Conservation (phyloP, 345 rosid genomes). For the Xanthoceras sorbifolium region DNA sequence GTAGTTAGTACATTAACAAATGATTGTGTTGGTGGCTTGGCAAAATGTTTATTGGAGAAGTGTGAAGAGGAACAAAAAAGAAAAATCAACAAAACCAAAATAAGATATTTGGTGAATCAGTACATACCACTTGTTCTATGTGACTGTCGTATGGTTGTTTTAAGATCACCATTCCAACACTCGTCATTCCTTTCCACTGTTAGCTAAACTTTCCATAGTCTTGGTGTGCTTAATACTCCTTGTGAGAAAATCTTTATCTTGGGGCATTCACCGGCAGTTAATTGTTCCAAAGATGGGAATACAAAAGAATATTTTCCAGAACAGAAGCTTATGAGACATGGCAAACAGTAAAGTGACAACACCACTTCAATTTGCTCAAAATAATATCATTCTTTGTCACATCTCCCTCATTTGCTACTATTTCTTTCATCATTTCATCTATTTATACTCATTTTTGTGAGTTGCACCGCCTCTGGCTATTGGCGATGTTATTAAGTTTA, state of each 20-base stretch:
- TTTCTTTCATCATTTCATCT: not conserved
- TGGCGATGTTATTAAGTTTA: not conserved
- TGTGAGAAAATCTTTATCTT: not conserved
- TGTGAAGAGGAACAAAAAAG: too few relatives aligned
- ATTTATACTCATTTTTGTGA: not conserved
- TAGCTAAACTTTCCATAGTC: not conserved
- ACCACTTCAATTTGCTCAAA: slow-evolving; percentile 7
- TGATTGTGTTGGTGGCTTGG: too few relatives aligned
- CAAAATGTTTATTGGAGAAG: too few relatives aligned
- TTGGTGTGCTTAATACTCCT: not conserved
- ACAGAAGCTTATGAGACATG: not conserved
- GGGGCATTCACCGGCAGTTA: not conserved
- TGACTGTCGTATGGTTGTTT: not conserved
- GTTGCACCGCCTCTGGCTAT: not conserved
- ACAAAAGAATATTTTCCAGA: not conserved
- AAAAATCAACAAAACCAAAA: too few relatives aligned
- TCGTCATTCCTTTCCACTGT: not conserved
- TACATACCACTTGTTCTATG: not conserved
- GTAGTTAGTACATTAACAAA: too few relatives aligned
- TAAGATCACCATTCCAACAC: not conserved
- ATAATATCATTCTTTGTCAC: not conserved
- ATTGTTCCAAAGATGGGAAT: not conserved
- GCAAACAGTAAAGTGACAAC: not conserved
- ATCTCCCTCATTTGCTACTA: not conserved
- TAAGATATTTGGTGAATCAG: too few relatives aligned